phyloP scores from a whole-genome alignment of 2,329 filamentous ascomycete species.

The Neofusicoccum kwambonambiense region DNA sequence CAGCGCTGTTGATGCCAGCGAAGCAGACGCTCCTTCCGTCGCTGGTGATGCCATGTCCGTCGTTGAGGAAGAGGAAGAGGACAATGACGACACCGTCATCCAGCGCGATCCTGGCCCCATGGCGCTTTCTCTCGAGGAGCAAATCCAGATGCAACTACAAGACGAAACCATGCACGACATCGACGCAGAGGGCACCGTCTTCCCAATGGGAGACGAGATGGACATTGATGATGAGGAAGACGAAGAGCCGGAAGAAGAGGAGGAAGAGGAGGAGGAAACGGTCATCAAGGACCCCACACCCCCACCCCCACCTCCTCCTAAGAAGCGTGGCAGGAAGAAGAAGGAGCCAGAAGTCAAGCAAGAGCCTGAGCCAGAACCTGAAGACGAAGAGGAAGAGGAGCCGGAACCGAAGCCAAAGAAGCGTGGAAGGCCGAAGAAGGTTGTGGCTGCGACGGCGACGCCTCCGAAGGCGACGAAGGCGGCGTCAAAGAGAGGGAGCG shows the following conservation, averaged over 20 bases:
- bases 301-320: neutral
- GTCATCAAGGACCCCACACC: constrained; percentile 4
- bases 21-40: neutral
- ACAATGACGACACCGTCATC: constrained; percentile 21
- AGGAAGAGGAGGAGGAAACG: constrained; percentile 18
- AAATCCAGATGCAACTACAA: constrained; percentile 18
- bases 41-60: neutral
- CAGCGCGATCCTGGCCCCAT: neutral
- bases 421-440: constrained; percentile 1
- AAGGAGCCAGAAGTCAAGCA: neutral
- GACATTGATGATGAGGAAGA: constrained; percentile 21
- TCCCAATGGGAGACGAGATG: constrained; percentile 10
- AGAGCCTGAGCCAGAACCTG: neutral
- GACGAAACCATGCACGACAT: constrained; percentile 21
- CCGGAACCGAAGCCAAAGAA: neutral
- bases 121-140: constrained; percentile 11
- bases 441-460: neutral
- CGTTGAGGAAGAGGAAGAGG: constrained; percentile 21
- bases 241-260: constrained; percentile 22
- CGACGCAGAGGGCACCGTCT: constrained; percentile 36
- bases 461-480: neutral
- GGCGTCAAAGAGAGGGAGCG: neutral
- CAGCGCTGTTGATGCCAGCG: constrained; percentile 9
- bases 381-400: neutral
- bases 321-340: neutral